Evolutionary conservation across 75 land plant species (phyloP).

Genomic region (Pinus albicaulis): DNA sequence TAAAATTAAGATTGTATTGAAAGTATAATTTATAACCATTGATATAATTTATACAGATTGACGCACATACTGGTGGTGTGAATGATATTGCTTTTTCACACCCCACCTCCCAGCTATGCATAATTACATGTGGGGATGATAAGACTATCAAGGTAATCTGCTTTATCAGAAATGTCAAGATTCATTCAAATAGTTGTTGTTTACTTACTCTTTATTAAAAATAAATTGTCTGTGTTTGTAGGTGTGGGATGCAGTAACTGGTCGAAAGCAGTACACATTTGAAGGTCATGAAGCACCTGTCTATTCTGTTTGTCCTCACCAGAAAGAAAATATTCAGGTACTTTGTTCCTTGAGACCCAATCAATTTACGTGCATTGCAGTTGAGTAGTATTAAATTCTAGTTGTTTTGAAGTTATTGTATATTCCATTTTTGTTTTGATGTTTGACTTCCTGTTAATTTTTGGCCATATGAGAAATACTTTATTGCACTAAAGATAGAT

Average conservation of each 20-base stretch:
- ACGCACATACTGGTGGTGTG: constrained; percentile 90
- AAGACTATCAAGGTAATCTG: constrained; percentile 77
- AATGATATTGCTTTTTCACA: constrained; percentile 85
- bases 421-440: neutral
- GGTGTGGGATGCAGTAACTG: constrained; percentile 37
- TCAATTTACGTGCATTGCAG: neutral
- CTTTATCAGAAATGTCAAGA: neutral
- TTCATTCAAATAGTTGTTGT: neutral
- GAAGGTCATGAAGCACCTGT: constrained; percentile 83
- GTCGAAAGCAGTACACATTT: constrained; percentile 30
- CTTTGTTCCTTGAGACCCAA: neutral
- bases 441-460: neutral
- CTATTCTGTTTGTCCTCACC: constrained; percentile 72
- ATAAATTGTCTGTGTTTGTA: constrained; percentile 12
- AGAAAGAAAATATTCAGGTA: constrained; percentile 81
- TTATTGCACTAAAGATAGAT: neutral
- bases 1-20: neutral
- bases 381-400: neutral
- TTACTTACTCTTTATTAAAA: neutral
- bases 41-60: constrained; percentile 45
- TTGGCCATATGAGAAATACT: neutral
- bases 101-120: constrained; percentile 42
- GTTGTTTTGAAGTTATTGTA: neutral
- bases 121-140: constrained; percentile 93
- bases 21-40: neutral